phyloP scores from a whole-genome alignment of 768 basidiomycete genomes.

The Podaxis sp. region DNA sequence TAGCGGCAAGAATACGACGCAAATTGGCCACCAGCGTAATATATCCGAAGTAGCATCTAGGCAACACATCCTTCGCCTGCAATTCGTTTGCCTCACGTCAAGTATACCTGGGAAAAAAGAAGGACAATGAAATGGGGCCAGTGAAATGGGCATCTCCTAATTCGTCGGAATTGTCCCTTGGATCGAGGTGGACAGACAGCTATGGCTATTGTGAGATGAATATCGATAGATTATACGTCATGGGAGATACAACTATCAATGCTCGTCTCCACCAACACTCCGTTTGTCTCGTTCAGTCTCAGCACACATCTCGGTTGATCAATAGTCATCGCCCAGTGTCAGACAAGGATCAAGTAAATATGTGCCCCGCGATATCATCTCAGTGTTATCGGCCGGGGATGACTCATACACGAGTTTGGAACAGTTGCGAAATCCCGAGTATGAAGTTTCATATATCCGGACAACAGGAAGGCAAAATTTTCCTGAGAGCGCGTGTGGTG shows the following conservation, averaged over 20 bases:
- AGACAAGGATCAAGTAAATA: background rate
- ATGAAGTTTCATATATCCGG: background rate
- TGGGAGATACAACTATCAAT: background rate
- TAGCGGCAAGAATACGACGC: background rate
- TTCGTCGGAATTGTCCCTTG: background rate
- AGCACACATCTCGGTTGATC: background rate
- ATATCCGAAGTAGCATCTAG: background rate
- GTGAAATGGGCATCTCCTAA: background rate
- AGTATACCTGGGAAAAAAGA: background rate
- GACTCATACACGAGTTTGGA: background rate
- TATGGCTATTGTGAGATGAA: background rate
- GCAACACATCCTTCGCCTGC: background rate
- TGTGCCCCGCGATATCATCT: background rate
- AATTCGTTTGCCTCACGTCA: background rate
- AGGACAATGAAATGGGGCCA: background rate
- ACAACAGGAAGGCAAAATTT: background rate
- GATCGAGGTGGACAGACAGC: background rate
- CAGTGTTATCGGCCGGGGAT: background rate
- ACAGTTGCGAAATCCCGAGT: background rate
- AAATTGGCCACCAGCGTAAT: background rate
- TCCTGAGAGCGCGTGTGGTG: constrained; percentile 17
- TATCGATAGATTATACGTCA: background rate
- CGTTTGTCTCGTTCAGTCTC: background rate
- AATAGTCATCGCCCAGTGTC: background rate
- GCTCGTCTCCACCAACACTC: background rate